Evolutionary conservation across 1,284 basidiomycete genomes (phyloP).

Genomic region (Gymnopus androsaceus): DNA sequence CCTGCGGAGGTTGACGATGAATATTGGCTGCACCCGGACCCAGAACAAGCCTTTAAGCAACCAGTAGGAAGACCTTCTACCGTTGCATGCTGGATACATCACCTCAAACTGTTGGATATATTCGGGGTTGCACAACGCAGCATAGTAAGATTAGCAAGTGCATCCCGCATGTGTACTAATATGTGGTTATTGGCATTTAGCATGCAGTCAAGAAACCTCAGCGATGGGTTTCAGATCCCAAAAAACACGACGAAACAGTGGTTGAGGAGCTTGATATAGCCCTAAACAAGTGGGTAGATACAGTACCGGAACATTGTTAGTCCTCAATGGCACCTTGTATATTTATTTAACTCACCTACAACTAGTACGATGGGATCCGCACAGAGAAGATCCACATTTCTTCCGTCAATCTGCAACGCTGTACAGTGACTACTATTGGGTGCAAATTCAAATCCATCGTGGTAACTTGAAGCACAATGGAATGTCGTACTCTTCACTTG

Average conservation of each 20-base stretch:
- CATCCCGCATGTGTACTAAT: neutral
- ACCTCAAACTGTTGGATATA: conserved; percentile 15
- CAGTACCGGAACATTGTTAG: conserved; percentile 12
- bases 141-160: neutral
- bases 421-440: too few relatives aligned
- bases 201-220: too few relatives aligned
- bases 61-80: conserved; percentile 5
- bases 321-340: too few relatives aligned
- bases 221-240: too few relatives aligned
- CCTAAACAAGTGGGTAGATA: conserved; percentile 12
- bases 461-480: neutral
- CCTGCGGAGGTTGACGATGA: conserved; percentile 17
- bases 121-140: too few relatives aligned
- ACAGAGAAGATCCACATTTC: conserved; percentile 35
- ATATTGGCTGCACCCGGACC: conserved; percentile 13
- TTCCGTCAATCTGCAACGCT: conserved; percentile 50
- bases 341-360: neutral
- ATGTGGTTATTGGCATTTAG: neutral
- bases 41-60: too few relatives aligned
- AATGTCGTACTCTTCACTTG: conserved; percentile 41
- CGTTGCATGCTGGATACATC: too few relatives aligned
- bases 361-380: conserved; percentile 48
- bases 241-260: conserved; percentile 4
- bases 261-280: conserved; percentile 8
- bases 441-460: conserved; percentile 46